These are phyloP conservation scores for Dioscorea cayenensis DNA, from an alignment of 116 monocot species.

Conservation along the genomic window DNA sequence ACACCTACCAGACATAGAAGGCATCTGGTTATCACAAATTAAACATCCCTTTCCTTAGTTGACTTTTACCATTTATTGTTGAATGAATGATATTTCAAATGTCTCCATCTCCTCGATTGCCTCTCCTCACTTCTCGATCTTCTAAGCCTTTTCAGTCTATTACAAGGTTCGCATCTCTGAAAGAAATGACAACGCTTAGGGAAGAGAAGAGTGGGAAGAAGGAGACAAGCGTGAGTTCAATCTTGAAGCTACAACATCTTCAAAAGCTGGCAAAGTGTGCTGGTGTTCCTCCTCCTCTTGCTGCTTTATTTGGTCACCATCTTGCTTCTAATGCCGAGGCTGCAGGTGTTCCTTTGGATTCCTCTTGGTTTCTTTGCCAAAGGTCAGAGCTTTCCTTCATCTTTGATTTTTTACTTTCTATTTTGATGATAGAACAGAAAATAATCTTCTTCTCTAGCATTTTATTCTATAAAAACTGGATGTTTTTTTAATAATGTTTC, in stretches of 20 bases:
- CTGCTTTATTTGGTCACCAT: conserved; percentile 56
- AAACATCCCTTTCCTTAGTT: too few species aligned
- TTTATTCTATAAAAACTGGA: too few species aligned
- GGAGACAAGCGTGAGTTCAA: conserved; percentile 34
- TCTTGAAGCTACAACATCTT: conserved; percentile 66
- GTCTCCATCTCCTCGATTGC: too few species aligned
- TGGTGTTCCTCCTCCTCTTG: conserved; percentile 53
- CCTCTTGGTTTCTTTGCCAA: conserved; percentile 42
- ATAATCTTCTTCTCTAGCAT: too few species aligned
- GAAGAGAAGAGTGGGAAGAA: conserved; percentile 61
- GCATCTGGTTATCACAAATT: too few species aligned
- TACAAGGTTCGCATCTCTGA: too few species aligned
- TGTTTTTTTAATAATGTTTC: too few species aligned
- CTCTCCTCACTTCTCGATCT: too few species aligned
- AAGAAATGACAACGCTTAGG: conserved; percentile 31
- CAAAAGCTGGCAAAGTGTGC: conserved; percentile 70
- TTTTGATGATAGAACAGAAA: neutral
- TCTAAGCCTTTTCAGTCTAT: too few species aligned
- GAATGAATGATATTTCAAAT: too few species aligned
- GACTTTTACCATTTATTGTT: too few species aligned
- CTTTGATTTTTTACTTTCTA: neutral
- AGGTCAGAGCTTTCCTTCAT: conserved; percentile 26
- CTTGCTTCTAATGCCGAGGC: conserved; percentile 55
- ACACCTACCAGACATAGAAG: too few species aligned
- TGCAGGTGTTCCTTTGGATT: conserved; percentile 47